phyloP scores from a whole-genome alignment of 805 yeast species.

The Candida silvicultrix region DNA sequence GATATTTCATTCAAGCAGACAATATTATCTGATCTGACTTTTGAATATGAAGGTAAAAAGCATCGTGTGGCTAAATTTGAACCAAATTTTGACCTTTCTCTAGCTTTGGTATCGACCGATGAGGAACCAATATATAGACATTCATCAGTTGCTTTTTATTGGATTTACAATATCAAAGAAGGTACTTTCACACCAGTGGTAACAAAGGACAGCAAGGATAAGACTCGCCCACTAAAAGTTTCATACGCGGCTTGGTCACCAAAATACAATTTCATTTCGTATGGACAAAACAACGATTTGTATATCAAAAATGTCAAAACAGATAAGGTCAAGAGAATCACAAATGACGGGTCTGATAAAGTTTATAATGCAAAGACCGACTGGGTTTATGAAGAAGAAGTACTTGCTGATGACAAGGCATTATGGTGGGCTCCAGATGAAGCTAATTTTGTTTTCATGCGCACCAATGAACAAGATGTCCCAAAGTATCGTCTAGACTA shows the following conservation, averaged over 20 bases:
- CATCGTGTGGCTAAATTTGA: conserved; percentile 8
- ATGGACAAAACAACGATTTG: conserved; percentile 60
- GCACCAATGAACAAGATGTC: conserved; percentile 67
- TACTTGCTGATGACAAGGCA: conserved; percentile 59
- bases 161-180: conserved; percentile 29
- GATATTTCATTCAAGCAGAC: conserved; percentile 6
- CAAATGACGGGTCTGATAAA: conserved; percentile 61
- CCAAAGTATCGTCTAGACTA: conserved; percentile 68
- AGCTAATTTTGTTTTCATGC: conserved; percentile 51
- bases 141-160: conserved; percentile 35
- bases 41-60: conserved; percentile 5
- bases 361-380: conserved; percentile 83
- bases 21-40: conserved; percentile 2
- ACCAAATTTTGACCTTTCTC: conserved; percentile 20
- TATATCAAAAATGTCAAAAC: conserved; percentile 38
- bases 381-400: conserved; percentile 95
- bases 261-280: conserved; percentile 55
- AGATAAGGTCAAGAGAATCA: conserved; percentile 33
- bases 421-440: conserved; percentile 87
- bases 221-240: conserved; percentile 22
- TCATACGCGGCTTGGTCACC: conserved; percentile 70
- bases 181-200: conserved; percentile 23
- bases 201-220: conserved; percentile 14
- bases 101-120: conserved; percentile 48
- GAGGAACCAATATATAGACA: conserved; percentile 47